phyloP scores from a whole-genome alignment of 306 rosid species.

The Quercus agrifolia region DNA sequence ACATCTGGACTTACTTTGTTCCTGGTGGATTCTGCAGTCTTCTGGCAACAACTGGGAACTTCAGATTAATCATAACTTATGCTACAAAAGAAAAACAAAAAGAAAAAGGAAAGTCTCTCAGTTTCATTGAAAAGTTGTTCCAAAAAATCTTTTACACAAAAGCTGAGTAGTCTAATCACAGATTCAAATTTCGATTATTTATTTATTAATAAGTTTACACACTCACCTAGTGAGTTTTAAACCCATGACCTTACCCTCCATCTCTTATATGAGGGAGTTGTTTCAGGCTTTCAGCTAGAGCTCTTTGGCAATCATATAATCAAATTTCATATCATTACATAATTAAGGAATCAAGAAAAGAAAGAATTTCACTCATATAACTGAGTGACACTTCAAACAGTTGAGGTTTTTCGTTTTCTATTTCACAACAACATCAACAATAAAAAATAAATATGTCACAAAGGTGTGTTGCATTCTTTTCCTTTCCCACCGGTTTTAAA shows the following conservation, averaged over 20 bases:
- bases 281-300: too few relatives aligned
- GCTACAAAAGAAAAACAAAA: neutral
- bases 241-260: too few relatives aligned
- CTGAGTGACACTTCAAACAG: neutral
- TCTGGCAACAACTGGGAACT: slow-evolving; percentile 3
- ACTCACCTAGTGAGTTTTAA: too few relatives aligned
- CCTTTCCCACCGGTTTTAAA: neutral
- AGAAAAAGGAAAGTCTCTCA: neutral
- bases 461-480: neutral
- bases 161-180: neutral
- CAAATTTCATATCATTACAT: neutral
- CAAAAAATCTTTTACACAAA: neutral
- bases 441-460: neutral
- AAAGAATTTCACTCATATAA: neutral
- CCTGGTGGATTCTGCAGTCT: neutral
- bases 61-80: slow-evolving; percentile 1
- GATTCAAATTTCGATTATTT: neutral
- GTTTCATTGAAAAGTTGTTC: neutral
- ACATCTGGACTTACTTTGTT: neutral
- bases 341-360: neutral
- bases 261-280: too few relatives aligned
- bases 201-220: too few relatives aligned
- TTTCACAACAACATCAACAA: neutral
- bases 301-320: neutral
- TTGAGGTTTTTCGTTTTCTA: neutral